A percentile compares a stretch with the other conserved stretches of the same genome.
These are phyloP conservation scores for Psilocybe sp. DNA, from an alignment of 768 basidiomycete species.

Conservation along the genomic window DNA sequence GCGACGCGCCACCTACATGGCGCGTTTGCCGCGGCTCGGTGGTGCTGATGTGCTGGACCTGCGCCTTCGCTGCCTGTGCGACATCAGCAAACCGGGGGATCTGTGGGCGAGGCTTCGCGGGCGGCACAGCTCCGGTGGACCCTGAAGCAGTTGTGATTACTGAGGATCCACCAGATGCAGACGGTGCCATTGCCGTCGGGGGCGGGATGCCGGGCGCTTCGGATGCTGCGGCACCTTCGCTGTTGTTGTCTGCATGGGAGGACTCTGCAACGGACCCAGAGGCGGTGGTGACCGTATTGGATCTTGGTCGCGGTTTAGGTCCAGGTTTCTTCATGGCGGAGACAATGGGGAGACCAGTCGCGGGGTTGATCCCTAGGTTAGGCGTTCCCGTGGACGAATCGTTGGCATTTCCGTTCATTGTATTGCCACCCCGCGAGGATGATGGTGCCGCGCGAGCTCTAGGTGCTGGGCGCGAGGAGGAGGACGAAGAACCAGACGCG, in stretches of 20 bases:
- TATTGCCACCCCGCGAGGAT: background rate
- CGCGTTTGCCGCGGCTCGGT: background rate
- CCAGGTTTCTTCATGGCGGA: too few relatives aligned
- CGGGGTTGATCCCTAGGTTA: too few relatives aligned
- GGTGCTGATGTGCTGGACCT: background rate
- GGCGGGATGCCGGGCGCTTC: too few relatives aligned
- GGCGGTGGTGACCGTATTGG: too few relatives aligned
- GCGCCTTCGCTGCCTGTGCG: background rate
- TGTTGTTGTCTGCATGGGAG: too few relatives aligned
- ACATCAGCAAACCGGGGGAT: constrained; percentile 1
- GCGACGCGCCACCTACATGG: background rate
- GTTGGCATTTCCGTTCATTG: background rate
- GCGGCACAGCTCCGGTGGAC: background rate
- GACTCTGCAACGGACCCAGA: too few relatives aligned
- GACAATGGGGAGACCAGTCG: too few relatives aligned
- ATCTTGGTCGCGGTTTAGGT: too few relatives aligned
- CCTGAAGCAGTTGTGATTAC: background rate
- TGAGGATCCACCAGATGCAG: background rate
- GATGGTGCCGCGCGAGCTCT: background rate
- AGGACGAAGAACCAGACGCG: background rate
- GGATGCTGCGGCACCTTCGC: too few relatives aligned
- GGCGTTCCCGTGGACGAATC: too few relatives aligned
- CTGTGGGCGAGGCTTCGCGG: background rate
- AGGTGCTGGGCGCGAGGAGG: background rate
- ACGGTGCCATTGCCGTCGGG: too few relatives aligned